A percentile compares a stretch with the other conserved stretches of the same genome.
These are phyloP conservation scores for Paecilomyces sp. DNA, from an alignment of 2,329 filamentous ascomycete species.

Conservation along the genomic window DNA sequence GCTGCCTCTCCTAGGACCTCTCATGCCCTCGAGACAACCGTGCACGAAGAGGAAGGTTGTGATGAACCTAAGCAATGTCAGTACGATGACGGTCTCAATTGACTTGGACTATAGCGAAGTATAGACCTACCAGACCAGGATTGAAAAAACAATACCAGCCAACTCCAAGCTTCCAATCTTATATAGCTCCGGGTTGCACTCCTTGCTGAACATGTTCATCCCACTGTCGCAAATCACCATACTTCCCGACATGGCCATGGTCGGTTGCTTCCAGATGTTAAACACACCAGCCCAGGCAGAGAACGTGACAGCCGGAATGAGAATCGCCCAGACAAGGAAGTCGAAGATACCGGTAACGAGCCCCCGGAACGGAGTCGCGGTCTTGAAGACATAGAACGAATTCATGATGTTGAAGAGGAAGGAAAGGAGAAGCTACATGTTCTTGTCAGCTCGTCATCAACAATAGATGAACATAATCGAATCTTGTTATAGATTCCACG, in stretches of 20 bases:
- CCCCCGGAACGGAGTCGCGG: constrained; percentile 1
- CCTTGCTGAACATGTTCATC: constrained; percentile 16
- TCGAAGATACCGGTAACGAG: constrained; percentile 7
- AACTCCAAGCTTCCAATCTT: constrained; percentile 21
- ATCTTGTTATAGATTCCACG: not conserved
- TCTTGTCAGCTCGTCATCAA: not conserved
- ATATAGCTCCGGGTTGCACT: constrained; percentile 23
- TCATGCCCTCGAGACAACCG: not conserved
- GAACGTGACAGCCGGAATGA: constrained; percentile 17
- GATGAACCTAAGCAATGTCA: not conserved
- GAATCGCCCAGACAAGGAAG: constrained; percentile 9
- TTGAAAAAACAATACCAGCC: constrained; percentile 17
- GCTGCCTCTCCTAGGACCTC: not conserved
- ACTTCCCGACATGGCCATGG: not conserved
- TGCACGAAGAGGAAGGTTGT: constrained; percentile 3
- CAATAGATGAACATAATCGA: not conserved
- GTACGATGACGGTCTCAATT: not conserved
- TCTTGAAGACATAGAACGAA: constrained; percentile 8
- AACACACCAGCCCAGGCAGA: constrained; percentile 21
- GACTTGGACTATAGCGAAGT: too few relatives aligned
- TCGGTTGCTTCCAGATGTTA: constrained; percentile 17
- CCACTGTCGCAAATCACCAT: constrained; percentile 13
- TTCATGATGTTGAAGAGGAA: constrained; percentile 14
- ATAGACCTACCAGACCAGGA: constrained; percentile 17
- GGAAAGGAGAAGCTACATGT: constrained; percentile 9